Conservation (phyloP, 2,329 filamentous ascomycete species). For the Calonectria naviculata region DNA sequence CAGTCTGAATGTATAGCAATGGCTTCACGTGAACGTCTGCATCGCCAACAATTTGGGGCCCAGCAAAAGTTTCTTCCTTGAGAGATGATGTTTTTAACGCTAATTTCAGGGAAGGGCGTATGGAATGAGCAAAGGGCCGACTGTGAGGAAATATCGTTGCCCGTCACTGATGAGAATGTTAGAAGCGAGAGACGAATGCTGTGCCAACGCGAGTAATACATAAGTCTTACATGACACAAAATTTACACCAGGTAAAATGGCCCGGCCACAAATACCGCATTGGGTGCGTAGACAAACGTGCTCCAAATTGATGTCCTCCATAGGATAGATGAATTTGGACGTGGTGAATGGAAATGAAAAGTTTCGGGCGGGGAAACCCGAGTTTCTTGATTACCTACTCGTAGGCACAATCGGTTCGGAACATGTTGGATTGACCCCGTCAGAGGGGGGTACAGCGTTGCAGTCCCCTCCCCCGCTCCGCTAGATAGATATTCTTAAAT, state of each 20-base stretch:
- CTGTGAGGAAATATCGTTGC: background rate
- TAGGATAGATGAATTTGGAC: background rate
- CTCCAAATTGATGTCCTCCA: background rate
- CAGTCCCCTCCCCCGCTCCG: no score
- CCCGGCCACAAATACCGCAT: constrained; percentile 3
- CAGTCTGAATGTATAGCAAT: background rate
- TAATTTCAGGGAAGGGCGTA: background rate
- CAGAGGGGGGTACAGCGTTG: no score
- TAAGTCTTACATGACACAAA: background rate
- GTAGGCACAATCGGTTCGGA: background rate
- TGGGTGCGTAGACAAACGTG: background rate
- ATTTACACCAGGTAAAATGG: background rate
- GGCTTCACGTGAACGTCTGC: background rate
- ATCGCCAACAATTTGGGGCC: background rate
- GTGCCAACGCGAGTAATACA: no score
- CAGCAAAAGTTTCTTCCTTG: background rate
- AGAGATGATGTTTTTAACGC: background rate
- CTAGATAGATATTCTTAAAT: no score
- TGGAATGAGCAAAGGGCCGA: background rate
- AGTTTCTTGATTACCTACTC: background rate
- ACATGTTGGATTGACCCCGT: background rate
- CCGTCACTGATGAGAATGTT: background rate
- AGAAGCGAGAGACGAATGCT: background rate
- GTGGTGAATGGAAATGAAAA: background rate
- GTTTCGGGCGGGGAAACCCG: background rate